These are phyloP conservation scores for Tylopilus sp. DNA, from an alignment of 768 basidiomycete species.

Conservation along the genomic window DNA sequence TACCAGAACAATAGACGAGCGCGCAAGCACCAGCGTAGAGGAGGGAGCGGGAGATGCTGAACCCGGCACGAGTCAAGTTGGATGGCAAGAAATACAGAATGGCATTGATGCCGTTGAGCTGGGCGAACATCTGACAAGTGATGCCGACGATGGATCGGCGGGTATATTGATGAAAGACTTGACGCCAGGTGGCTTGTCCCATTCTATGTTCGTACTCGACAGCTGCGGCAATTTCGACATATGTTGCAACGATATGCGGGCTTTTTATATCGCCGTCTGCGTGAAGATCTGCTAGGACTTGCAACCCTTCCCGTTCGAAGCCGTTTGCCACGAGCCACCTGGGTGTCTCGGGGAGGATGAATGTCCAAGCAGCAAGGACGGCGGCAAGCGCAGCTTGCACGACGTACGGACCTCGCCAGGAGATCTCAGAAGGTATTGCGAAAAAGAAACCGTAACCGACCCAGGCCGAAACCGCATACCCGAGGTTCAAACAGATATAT, in stretches of 20 bases:
- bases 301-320: slow-evolving; percentile 46
- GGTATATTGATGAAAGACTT: slow-evolving; percentile 50
- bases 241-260: slow-evolving; percentile 42
- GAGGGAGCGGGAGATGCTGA: slow-evolving; percentile 40
- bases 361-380: slow-evolving; percentile 45
- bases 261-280: slow-evolving; percentile 45
- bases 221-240: slow-evolving; percentile 39
- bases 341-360: slow-evolving; percentile 50
- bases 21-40: slow-evolving; percentile 47
- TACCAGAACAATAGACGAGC: slow-evolving; percentile 46
- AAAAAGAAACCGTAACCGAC: slow-evolving; percentile 50
- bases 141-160: slow-evolving; percentile 50
- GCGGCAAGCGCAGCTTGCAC: slow-evolving; percentile 49
- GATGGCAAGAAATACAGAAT: slow-evolving; percentile 57
- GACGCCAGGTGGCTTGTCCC: slow-evolving; percentile 43
- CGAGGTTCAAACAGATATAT: slow-evolving; percentile 49
- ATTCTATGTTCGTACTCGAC: slow-evolving; percentile 38
- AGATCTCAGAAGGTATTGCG: slow-evolving; percentile 41
- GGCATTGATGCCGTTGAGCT: slow-evolving; percentile 55
- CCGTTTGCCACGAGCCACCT: slow-evolving; percentile 56
- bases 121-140: slow-evolving; percentile 53
- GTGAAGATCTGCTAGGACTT: slow-evolving; percentile 56
- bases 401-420: slow-evolving; percentile 56
- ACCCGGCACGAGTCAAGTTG: slow-evolving; percentile 49
- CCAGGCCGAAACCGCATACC: slow-evolving; percentile 49